Evolutionary conservation across 2,329 filamentous ascomycete species (phyloP), one percentile per base, ranked within the genome.

Genomic region (Trichoderma atroviride): DNA sequence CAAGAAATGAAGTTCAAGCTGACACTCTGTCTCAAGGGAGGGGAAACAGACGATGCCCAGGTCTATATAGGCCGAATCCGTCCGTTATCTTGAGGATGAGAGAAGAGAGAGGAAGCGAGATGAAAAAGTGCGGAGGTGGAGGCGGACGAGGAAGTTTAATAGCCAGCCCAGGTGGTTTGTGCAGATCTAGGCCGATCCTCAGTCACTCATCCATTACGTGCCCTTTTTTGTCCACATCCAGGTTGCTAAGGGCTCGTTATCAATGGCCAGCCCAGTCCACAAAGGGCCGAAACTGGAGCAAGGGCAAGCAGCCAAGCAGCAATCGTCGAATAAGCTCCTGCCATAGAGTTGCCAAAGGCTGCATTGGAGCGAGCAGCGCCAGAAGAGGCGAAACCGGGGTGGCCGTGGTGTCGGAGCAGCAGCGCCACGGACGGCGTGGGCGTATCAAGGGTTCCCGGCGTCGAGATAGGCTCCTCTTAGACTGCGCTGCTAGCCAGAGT

Each of bases 111-210:
- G 57, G 33, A 68, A 40, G 55, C 43, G 57, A 60, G 65, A 61
- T 40, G 40, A 57, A 61, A 53, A 31, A 68, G 47, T 66, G 68
- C 40, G 61, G 61, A 55, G 62, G 33, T 37, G 64, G 61, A 55
- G 67, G 50, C 60, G 33, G 43, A 58, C 63, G 57, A 57, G 52
- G 47, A 84, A 35, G 58, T n/a, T 72, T 70, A 64, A 62, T 69
- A 70, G 62, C 57, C 56, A 56, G 40, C 19, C 47, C n/a, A 59
- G 24, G 29, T 59, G 64, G 64, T 59, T 58, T 27, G 64, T 67
- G 63, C 63, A 66, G 64, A 67, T 59, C 40, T 11, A 59, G 29
- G 40, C 35, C 64, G 64, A 67, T 67, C 29, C 31, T 55, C 37
- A 43, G 35, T 40, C 16, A 31, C 31, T 58, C 22, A 40, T 33